Conservation (phyloP, 2,329 filamentous ascomycete species). For the Trichoderma gracile region DNA sequence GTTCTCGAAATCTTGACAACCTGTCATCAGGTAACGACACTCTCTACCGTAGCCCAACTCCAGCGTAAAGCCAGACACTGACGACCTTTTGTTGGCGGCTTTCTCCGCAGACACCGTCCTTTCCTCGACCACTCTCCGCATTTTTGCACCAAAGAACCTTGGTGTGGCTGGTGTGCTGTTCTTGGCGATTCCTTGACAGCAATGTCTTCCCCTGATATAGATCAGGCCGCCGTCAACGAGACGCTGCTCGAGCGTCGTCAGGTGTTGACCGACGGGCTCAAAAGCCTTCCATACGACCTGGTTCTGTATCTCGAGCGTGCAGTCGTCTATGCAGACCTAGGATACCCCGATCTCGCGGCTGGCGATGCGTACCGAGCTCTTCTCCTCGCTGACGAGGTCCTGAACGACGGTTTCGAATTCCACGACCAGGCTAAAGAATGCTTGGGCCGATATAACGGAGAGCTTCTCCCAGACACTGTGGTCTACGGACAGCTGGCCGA, state of each 20-base stretch:
- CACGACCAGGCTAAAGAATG: slow-evolving; percentile 65
- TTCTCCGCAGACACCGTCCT: background rate
- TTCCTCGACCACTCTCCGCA: background rate
- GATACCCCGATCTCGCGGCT: slow-evolving; percentile 85
- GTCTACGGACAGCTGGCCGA: slow-evolving; percentile 45
- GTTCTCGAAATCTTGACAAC: slow-evolving; percentile 4
- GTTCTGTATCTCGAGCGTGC: slow-evolving; percentile 70
- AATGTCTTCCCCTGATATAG: slow-evolving; percentile 36
- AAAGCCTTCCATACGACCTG: slow-evolving; percentile 58
- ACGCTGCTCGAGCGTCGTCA: slow-evolving; percentile 56
- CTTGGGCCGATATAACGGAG: slow-evolving; percentile 41
- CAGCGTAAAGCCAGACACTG: background rate
- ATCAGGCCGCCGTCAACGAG: slow-evolving; percentile 43
- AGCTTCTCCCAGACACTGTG: slow-evolving; percentile 48
- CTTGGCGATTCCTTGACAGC: slow-evolving; percentile 16
- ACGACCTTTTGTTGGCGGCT: background rate
- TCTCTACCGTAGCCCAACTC: background rate
- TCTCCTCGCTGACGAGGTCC: slow-evolving; percentile 78
- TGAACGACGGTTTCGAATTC: slow-evolving; percentile 79
- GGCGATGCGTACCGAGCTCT: slow-evolving; percentile 89
- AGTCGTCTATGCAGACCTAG: slow-evolving; percentile 68
- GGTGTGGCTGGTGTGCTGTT: background rate
- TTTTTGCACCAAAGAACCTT: background rate
- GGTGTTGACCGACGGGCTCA: slow-evolving; percentile 57
- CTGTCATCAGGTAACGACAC: slow-evolving; percentile 5